phyloP scores from a whole-genome alignment of 164 flowering plant species.

The Sedum album region DNA sequence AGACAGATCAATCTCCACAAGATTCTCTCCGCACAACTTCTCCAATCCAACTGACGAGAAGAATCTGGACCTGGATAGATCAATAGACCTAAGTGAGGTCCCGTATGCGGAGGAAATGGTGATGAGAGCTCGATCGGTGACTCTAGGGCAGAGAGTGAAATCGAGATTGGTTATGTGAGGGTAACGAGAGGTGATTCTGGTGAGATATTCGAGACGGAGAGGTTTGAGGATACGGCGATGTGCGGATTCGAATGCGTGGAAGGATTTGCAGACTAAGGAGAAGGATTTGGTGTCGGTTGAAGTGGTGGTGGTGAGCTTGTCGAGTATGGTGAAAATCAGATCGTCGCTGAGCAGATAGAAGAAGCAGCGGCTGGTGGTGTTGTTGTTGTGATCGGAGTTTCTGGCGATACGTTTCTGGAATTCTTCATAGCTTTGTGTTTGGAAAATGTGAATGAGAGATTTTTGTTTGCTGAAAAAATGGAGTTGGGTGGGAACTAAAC shows the following conservation, averaged over 20 bases:
- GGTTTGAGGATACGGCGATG: conserved; percentile 44
- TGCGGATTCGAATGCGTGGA: conserved; percentile 35
- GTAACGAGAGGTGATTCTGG: conserved; percentile 41
- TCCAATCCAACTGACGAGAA: conserved; percentile 49
- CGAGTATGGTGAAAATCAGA: conserved; percentile 37
- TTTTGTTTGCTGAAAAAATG: no score
- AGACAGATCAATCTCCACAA: conserved; percentile 68
- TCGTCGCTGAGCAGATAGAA: conserved; percentile 66
- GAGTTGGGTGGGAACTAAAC: no score
- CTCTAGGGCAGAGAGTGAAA: conserved; percentile 58
- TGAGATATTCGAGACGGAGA: conserved; percentile 35
- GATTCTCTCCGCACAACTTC: conserved; percentile 33
- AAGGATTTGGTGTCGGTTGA: conserved; percentile 42
- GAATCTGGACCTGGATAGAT: conserved; percentile 54
- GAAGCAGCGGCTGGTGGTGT: conserved; percentile 15
- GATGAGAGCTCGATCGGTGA: conserved; percentile 44
- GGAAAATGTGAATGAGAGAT: no score
- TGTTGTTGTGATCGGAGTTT: not conserved
- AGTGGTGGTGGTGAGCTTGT: conserved; percentile 31
- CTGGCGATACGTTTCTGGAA: conserved; percentile 11
- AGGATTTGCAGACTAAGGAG: conserved; percentile 36
- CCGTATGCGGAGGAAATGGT: conserved; percentile 24
- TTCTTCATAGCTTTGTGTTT: conserved; percentile 28
- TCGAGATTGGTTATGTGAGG: conserved; percentile 37
- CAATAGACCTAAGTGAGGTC: conserved; percentile 30